These are phyloP conservation scores for Apophysomyces variabilis DNA, from an alignment of 371 early-diverging fungal genomes.

Conservation along the genomic window DNA sequence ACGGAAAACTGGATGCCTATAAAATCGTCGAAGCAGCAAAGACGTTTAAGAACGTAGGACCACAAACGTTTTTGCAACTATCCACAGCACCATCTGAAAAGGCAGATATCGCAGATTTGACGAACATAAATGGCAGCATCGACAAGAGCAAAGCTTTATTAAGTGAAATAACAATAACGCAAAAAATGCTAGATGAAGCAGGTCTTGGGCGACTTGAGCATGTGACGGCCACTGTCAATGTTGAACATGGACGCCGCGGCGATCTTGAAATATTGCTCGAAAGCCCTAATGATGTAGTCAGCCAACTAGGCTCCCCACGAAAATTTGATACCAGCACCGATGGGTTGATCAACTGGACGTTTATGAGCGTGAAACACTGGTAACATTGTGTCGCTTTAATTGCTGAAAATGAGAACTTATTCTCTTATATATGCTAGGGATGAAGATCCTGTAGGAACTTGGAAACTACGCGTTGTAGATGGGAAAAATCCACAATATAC, in stretches of 20 bases:
- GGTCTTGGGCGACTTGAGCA: slow-evolving; percentile 76
- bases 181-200: slow-evolving; percentile 45
- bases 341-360: slow-evolving; percentile 90
- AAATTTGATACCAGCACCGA: slow-evolving; percentile 63
- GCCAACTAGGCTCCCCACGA: slow-evolving; percentile 72
- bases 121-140: slow-evolving; percentile 24
- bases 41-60: slow-evolving; percentile 57
- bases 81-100: slow-evolving; percentile 14
- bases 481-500: slow-evolving; percentile 43
- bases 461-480: slow-evolving; percentile 78
- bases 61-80: slow-evolving; percentile 59
- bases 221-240: slow-evolving; percentile 80
- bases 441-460: slow-evolving; percentile 31
- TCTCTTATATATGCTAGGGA: slow-evolving; percentile 39
- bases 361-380: slow-evolving; percentile 97
- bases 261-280: slow-evolving; percentile 78
- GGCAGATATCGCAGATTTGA: slow-evolving; percentile 43
- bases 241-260: slow-evolving; percentile 80
- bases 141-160: slow-evolving; percentile 25
- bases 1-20: slow-evolving; percentile 86
- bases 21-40: slow-evolving; percentile 78
- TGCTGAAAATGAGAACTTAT: neutral
- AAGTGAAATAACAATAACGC: slow-evolving; percentile 39
- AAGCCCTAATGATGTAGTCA: slow-evolving; percentile 73
- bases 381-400: slow-evolving; percentile 24